Conservation (phyloP, 2,329 filamentous ascomycete species). For the Claviceps citrina region DNA sequence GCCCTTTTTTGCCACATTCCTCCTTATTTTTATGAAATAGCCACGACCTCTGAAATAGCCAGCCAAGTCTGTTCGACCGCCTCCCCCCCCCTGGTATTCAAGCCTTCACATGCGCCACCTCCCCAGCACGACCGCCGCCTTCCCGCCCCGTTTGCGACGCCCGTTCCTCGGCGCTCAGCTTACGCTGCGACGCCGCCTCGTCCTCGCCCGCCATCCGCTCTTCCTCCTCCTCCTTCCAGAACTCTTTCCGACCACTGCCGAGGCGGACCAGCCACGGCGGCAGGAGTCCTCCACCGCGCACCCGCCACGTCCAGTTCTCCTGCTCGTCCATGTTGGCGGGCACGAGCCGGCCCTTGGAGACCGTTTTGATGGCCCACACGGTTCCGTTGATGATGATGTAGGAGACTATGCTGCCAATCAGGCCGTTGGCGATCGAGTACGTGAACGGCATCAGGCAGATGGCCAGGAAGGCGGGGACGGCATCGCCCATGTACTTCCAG, state of each 20-base stretch:
- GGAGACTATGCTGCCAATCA: constrained; percentile 64
- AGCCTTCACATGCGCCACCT: not conserved
- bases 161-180: constrained; percentile 10
- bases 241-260: constrained; percentile 52
- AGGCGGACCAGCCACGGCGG: constrained; percentile 59
- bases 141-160: constrained; percentile 5
- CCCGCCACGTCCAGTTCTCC: constrained; percentile 65
- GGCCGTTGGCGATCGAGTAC: constrained; percentile 73
- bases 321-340: constrained; percentile 63
- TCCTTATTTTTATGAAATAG: no score
- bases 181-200: constrained; percentile 6
- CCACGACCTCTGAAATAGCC: no score
- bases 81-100: not conserved
- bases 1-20: no score
- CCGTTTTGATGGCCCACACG: constrained; percentile 53
- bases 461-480: constrained; percentile 70
- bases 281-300: constrained; percentile 58
- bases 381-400: constrained; percentile 62
- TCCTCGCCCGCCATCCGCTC: constrained; percentile 7
- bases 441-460: constrained; percentile 81
- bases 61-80: no score
- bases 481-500: constrained; percentile 74
- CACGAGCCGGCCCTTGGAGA: constrained; percentile 52
- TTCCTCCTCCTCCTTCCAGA: constrained; percentile 40
- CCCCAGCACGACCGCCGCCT: not conserved